Evolutionary conservation across 768 basidiomycete species (phyloP).

Genomic region (Lentinula raphanica): DNA sequence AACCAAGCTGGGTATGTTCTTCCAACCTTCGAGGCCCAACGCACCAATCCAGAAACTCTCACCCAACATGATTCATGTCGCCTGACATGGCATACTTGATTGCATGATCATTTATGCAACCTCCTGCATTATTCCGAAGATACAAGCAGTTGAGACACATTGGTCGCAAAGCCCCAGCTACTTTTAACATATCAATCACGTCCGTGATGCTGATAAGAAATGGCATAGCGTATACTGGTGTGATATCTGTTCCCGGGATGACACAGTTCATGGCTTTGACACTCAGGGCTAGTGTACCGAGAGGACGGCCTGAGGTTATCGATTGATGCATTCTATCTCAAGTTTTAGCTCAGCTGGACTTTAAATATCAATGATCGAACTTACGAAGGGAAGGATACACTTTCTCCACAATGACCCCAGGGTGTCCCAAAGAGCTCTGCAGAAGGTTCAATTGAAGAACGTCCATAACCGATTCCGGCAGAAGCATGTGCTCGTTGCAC

Average conservation of each 20-base stretch:
- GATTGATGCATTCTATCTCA: constrained; percentile 7
- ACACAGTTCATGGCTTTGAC: constrained; percentile 12
- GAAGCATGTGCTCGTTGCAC: constrained; percentile 8
- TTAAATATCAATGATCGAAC: background rate
- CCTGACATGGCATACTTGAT: background rate
- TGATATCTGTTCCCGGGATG: constrained; percentile 7
- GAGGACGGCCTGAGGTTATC: background rate
- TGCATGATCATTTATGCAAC: constrained; percentile 3
- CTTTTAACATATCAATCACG: constrained; percentile 7
- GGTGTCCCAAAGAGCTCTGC: constrained; percentile 12
- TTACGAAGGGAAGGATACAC: constrained; percentile 9
- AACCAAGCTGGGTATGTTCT: too few relatives aligned
- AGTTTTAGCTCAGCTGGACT: background rate
- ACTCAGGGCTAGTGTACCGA: constrained; percentile 9
- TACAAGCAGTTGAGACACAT: constrained; percentile 12
- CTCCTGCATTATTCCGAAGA: constrained; percentile 1
- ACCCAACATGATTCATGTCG: background rate
- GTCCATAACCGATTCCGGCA: constrained; percentile 1
- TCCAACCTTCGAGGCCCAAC: background rate
- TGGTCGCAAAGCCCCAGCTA: constrained; percentile 8
- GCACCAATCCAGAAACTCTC: background rate
- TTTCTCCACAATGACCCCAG: constrained; percentile 12
- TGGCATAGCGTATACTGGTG: constrained; percentile 8
- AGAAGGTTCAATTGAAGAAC: constrained; percentile 3
- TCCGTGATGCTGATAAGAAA: background rate